A percentile compares a stretch with the other conserved stretches of the same genome.
These are phyloP conservation scores for Chalara sp. DNA, from an alignment of 2,329 filamentous ascomycete genomes.

Conservation along the genomic window DNA sequence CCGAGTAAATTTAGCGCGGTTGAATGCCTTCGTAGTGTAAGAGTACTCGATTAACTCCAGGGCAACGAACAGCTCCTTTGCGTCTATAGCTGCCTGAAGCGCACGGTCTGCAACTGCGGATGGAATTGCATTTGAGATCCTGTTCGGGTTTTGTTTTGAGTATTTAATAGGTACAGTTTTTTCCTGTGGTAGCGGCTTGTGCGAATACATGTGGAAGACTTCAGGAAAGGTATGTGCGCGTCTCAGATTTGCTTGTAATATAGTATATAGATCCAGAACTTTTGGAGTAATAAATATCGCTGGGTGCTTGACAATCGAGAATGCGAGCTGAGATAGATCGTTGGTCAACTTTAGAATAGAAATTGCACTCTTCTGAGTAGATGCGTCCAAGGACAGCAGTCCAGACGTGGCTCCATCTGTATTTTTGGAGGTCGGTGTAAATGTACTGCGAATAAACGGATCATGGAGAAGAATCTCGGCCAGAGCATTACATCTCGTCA, in stretches of 20 bases:
- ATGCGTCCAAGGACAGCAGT: slow-evolving; percentile 40
- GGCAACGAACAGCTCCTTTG: slow-evolving; percentile 70
- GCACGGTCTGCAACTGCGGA: slow-evolving; percentile 64
- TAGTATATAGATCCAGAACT: slow-evolving; percentile 68
- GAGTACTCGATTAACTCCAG: slow-evolving; percentile 68
- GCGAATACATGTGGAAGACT: slow-evolving; percentile 74
- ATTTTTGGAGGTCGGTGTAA: slow-evolving; percentile 2
- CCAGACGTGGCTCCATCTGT: slow-evolving; percentile 40
- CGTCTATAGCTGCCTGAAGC: slow-evolving; percentile 71
- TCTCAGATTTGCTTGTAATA: slow-evolving; percentile 66
- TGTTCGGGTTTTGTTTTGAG: slow-evolving; percentile 57
- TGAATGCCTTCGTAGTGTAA: slow-evolving; percentile 61
- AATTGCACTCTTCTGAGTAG: slow-evolving; percentile 11
- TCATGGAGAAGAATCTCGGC: slow-evolving; percentile 18
- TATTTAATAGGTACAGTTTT: slow-evolving; percentile 54
- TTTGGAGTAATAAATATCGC: slow-evolving; percentile 73
- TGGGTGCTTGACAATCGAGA: slow-evolving; percentile 64
- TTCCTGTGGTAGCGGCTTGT: slow-evolving; percentile 66
- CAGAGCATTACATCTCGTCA: slow-evolving; percentile 17
- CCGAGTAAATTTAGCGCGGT: slow-evolving; percentile 59
- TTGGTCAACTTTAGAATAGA: slow-evolving; percentile 28
- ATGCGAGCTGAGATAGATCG: slow-evolving; percentile 53
- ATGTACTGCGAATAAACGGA: slow-evolving; percentile 1
- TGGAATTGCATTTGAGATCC: slow-evolving; percentile 65
- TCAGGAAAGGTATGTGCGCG: slow-evolving; percentile 71